Conservation (phyloP, 176 grass and related monocot species). For the barley (Hordeum vulgare) region MorexV3_pseudomolecules_assembly NC_058521.1:583725068-583725567, state of each 20-base stretch:
- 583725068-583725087: background rate
- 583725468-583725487: slow-evolving; percentile 1
- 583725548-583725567: slow-evolving; percentile 12
- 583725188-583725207: no score
- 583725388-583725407: background rate
- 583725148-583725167: no score
- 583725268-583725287: background rate
- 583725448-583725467: background rate
- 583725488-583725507: slow-evolving; percentile 22
- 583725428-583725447: background rate
- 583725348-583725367: slow-evolving; percentile 36
- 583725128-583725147: no score
- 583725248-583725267: background rate
- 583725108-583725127: no score
- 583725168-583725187: no score
- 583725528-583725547: background rate
- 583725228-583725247: background rate
- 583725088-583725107: no score
- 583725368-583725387: background rate
- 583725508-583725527: background rate
- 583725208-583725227: background rate
- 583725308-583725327: slow-evolving; percentile 27
- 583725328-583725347: slow-evolving; percentile 35
- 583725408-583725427: background rate
- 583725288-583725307: background rate